These are phyloP conservation scores for Colletotrichum phormii DNA, from an alignment of 2,329 filamentous ascomycete species.

Conservation along the genomic window DNA sequence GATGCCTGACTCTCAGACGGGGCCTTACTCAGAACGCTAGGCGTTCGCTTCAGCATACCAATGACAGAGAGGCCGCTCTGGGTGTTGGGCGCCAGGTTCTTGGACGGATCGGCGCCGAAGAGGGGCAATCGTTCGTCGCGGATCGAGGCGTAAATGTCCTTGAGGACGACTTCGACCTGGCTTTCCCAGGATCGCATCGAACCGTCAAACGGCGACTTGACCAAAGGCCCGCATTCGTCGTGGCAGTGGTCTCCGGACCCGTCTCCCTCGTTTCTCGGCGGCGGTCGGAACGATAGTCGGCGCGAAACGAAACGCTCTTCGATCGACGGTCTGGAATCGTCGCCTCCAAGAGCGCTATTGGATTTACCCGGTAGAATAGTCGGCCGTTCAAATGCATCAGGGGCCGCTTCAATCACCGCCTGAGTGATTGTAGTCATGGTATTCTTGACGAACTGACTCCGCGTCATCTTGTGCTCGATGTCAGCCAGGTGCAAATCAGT, in stretches of 20 bases:
- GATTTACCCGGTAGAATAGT: slow-evolving; percentile 63
- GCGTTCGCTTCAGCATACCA: slow-evolving; percentile 83
- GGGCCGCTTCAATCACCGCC: slow-evolving; percentile 77
- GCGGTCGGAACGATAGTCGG: slow-evolving; percentile 63
- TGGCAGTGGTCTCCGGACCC: slow-evolving; percentile 44
- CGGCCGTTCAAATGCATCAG: slow-evolving; percentile 72
- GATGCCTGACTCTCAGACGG: slow-evolving; percentile 84
- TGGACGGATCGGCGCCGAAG: slow-evolving; percentile 74
- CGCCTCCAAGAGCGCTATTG: slow-evolving; percentile 40
- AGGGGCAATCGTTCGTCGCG: slow-evolving; percentile 87
- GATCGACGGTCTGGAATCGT: slow-evolving; percentile 46
- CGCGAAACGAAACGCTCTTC: slow-evolving; percentile 53
- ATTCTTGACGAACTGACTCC: slow-evolving; percentile 94
- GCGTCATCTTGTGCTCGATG: slow-evolving; percentile 96
- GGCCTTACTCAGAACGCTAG: slow-evolving; percentile 92
- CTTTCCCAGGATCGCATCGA: slow-evolving; percentile 84
- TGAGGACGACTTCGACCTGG: slow-evolving; percentile 90
- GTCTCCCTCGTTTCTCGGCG: slow-evolving; percentile 54
- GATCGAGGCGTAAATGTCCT: slow-evolving; percentile 92
- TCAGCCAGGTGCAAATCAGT: slow-evolving; percentile 96
- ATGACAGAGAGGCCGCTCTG: slow-evolving; percentile 79
- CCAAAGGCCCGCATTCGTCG: slow-evolving; percentile 79
- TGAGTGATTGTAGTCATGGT: slow-evolving; percentile 90
- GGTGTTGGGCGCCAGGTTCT: slow-evolving; percentile 52
- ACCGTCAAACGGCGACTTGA: slow-evolving; percentile 81